Conservation (phyloP, 2,329 filamentous ascomycete species). For the Cryphonectria nitschkei region DNA sequence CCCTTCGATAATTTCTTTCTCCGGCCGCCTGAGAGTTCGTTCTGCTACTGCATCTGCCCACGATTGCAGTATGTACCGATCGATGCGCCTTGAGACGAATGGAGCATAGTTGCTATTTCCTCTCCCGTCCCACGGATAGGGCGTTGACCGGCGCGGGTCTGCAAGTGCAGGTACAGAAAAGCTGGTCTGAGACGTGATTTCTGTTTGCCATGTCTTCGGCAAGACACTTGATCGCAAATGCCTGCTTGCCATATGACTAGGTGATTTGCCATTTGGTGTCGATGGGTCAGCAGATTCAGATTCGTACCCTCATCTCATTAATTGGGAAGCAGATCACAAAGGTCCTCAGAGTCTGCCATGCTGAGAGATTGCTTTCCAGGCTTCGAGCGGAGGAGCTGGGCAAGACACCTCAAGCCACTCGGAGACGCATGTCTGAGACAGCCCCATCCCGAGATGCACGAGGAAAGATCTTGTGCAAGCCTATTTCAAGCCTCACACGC, state of each 20-base stretch:
- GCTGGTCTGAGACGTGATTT: background rate
- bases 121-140: background rate
- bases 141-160: conserved; percentile 1
- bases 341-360: background rate
- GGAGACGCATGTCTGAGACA: conserved; percentile 25
- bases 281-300: background rate
- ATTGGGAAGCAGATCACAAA: background rate
- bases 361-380: background rate
- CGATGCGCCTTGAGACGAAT: background rate
- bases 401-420: conserved; percentile 28
- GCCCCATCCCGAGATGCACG: conserved; percentile 14
- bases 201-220: background rate
- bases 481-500: conserved; percentile 12
- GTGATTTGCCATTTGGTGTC: background rate
- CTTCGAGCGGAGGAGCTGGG: background rate
- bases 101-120: conserved; percentile 2
- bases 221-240: background rate
- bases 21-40: background rate
- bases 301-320: background rate
- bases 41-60: background rate
- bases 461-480: conserved; percentile 13
- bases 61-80: background rate
- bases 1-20: background rate
- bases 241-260: background rate
- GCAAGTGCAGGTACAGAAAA: conserved; percentile 1